Percentiles rank a stretch among this genome's conserved stretches.
Conservation (phyloP, 805 yeast species). For the Clavispora vitiphila region DNA sequence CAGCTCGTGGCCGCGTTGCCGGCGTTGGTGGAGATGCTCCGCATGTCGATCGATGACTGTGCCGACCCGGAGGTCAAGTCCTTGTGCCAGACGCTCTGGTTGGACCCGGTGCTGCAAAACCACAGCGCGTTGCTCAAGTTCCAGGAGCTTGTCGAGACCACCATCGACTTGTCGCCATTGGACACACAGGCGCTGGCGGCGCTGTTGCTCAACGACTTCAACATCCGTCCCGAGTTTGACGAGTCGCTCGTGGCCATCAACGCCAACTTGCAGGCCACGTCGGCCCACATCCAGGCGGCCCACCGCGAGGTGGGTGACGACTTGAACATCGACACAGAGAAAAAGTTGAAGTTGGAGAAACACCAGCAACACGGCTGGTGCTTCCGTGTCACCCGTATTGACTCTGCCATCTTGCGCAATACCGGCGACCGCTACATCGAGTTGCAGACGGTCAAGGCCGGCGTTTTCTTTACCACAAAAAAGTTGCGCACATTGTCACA, state of each 20-base stretch:
- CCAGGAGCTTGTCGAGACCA: slow-evolving; percentile 85
- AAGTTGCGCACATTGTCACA: slow-evolving; percentile 56
- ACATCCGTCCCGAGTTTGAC: slow-evolving; percentile 87
- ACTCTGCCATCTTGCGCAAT: slow-evolving; percentile 73
- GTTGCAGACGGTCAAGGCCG: slow-evolving; percentile 89
- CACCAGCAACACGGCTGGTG: slow-evolving; percentile 93
- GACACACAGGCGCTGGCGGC: slow-evolving; percentile 43
- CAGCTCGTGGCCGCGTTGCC: slow-evolving; percentile 74
- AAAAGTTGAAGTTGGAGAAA: slow-evolving; percentile 83
- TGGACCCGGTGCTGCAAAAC: slow-evolving; percentile 47
- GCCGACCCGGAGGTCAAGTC: slow-evolving; percentile 20
- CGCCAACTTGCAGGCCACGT: slow-evolving; percentile 49
- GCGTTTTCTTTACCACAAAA: slow-evolving; percentile 82
- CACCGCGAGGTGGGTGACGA: slow-evolving; percentile 69
- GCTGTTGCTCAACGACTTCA: slow-evolving; percentile 57
- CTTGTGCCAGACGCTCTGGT: slow-evolving; percentile 51
- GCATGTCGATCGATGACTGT: slow-evolving; percentile 35
- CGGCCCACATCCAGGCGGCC: slow-evolving; percentile 49
- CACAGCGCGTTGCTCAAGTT: slow-evolving; percentile 55
- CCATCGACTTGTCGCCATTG: slow-evolving; percentile 80
- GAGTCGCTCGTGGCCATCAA: slow-evolving; percentile 63
- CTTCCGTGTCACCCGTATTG: slow-evolving; percentile 85
- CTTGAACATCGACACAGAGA: slow-evolving; percentile 75
- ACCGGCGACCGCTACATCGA: slow-evolving; percentile 59
- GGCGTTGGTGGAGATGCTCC: slow-evolving; percentile 52